A percentile compares a stretch with the other conserved stretches of the same genome.
These are phyloP conservation scores for Mucuna pruriens DNA, from an alignment of 306 rosid species.

Conservation along the genomic window DNA sequence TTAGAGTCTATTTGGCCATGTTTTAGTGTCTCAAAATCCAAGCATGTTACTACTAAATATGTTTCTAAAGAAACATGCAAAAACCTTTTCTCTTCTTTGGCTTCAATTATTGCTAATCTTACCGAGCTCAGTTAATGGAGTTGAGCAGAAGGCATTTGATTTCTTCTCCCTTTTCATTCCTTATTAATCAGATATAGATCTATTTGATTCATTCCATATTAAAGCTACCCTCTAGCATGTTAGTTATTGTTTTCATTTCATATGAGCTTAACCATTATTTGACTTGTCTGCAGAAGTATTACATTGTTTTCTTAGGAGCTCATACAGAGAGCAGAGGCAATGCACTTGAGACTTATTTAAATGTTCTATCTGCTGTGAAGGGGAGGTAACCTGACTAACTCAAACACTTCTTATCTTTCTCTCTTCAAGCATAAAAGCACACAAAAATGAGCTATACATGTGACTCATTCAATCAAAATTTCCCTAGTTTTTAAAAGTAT, in stretches of 20 bases:
- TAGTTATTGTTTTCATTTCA: background rate
- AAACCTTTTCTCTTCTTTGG: constrained; percentile 31
- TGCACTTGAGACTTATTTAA: constrained; percentile 52
- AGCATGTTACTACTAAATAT: constrained; percentile 34
- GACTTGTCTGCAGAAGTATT: constrained; percentile 59
- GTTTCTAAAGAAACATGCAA: constrained; percentile 24
- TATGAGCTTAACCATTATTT: constrained; percentile 21
- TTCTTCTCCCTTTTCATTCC: constrained; percentile 13
- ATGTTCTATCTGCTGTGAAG: constrained; percentile 68
- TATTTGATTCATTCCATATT: constrained; percentile 1
- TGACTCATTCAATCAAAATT: constrained; percentile 21
- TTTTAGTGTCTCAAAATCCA: constrained; percentile 30
- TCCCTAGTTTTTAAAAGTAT: background rate
- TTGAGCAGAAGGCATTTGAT: constrained; percentile 48
- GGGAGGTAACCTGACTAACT: constrained; percentile 55
- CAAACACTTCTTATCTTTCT: background rate
- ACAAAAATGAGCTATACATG: background rate
- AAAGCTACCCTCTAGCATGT: background rate
- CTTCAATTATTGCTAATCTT: constrained; percentile 47
- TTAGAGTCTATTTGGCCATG: constrained; percentile 32
- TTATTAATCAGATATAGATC: background rate
- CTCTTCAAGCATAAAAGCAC: constrained; percentile 3
- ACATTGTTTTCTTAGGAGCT: constrained; percentile 68
- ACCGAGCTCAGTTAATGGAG: constrained; percentile 44
- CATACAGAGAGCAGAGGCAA: constrained; percentile 36